phyloP scores from a whole-genome alignment of 768 basidiomycete species.

The Boletus eberwhitei region DNA sequence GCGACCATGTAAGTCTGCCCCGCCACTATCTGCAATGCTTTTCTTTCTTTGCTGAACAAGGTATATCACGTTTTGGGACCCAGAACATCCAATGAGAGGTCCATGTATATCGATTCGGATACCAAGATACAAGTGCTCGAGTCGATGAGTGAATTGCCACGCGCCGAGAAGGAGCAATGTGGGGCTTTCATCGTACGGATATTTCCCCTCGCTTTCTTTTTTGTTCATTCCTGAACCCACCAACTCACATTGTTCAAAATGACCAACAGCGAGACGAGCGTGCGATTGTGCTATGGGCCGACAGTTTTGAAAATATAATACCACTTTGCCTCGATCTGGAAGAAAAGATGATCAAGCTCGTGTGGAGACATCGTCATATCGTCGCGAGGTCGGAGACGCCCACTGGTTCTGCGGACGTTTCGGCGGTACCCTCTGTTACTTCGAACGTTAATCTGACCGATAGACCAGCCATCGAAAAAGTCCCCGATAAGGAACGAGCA shows the following conservation, averaged over 20 bases:
- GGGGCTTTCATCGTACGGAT: slow-evolving; percentile 78
- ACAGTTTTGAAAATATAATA: slow-evolving; percentile 76
- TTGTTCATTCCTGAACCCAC: not conserved
- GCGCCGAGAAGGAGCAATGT: slow-evolving; percentile 88
- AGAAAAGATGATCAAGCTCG: slow-evolving; percentile 74
- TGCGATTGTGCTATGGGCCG: slow-evolving; percentile 80
- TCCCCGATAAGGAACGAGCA: slow-evolving; percentile 15
- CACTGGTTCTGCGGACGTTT: slow-evolving; percentile 30
- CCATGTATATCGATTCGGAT: slow-evolving; percentile 69
- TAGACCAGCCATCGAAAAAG: slow-evolving; percentile 28
- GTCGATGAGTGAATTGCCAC: slow-evolving; percentile 59
- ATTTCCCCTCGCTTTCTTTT: not conserved
- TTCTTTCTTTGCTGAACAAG: not conserved
- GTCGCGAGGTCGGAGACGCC: slow-evolving; percentile 17
- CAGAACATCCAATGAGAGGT: slow-evolving; percentile 52
- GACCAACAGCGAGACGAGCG: slow-evolving; percentile 68
- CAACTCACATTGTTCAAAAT: not conserved
- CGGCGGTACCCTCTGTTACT: slow-evolving; percentile 42
- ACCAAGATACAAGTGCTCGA: slow-evolving; percentile 87
- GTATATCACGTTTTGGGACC: not conserved
- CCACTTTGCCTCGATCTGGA: slow-evolving; percentile 68
- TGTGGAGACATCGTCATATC: slow-evolving; percentile 56
- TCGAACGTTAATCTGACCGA: slow-evolving; percentile 55
- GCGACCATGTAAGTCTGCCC: slow-evolving; percentile 51
- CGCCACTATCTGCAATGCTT: too few relatives aligned